Evolutionary conservation across 2,329 filamentous ascomycete genomes (phyloP).

Genomic region (Teratosphaeria viscida): DNA sequence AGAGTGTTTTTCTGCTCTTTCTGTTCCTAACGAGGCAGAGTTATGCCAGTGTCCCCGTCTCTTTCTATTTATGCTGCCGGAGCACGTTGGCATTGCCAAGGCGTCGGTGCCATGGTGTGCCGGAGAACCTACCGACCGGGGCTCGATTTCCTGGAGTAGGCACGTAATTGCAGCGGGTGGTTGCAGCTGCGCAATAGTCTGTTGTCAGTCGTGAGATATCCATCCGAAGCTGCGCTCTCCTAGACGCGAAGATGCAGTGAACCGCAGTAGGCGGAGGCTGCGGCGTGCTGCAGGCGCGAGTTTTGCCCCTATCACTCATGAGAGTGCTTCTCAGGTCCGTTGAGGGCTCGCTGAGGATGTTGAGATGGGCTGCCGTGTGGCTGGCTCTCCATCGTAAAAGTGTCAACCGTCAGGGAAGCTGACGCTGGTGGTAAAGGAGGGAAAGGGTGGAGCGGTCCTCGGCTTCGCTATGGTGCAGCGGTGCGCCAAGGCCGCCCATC

Average conservation of each 20-base stretch:
- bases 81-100: not conserved
- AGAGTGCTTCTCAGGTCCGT: not conserved
- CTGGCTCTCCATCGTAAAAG: not conserved
- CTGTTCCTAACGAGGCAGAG: not conserved
- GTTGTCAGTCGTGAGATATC: not conserved
- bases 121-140: not conserved
- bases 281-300: not conserved
- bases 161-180: not conserved
- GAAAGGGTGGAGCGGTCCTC: not conserved
- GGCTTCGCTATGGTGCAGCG: not conserved
- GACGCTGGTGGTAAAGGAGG: not conserved
- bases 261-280: not conserved
- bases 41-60: not conserved
- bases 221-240: not conserved
- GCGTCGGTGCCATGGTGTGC: not conserved
- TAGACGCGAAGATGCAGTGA: not conserved
- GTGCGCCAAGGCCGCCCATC: not conserved
- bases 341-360: not conserved
- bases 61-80: not conserved
- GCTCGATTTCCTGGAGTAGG: not conserved
- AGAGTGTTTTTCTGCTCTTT: not conserved
- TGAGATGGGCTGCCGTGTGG: not conserved
- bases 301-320: not conserved
- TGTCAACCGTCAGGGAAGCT: not conserved
- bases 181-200: not conserved